phyloP scores from a whole-genome alignment of 2,329 filamentous ascomycete species.

The Daldinia sp. region DNA sequence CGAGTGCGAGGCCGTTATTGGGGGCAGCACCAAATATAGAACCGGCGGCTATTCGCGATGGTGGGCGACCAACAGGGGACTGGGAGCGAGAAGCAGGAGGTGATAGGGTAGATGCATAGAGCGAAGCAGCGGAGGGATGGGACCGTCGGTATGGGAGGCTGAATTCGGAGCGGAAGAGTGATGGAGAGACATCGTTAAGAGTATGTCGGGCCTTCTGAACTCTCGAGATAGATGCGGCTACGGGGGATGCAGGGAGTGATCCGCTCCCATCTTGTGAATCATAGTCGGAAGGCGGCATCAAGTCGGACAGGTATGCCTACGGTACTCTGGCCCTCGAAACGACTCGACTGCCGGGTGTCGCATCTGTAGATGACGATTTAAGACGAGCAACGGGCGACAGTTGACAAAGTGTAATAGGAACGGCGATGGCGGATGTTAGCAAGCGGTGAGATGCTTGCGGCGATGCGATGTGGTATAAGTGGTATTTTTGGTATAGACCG shows the following conservation, averaged over 20 bases:
- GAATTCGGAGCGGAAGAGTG: slow-evolving; percentile 65
- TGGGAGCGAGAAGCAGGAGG: slow-evolving; percentile 75
- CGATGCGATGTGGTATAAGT: neutral
- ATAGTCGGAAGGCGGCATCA: slow-evolving; percentile 49
- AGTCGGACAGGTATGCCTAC: slow-evolving; percentile 31
- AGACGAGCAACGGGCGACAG: neutral
- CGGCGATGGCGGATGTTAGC: slow-evolving; percentile 1
- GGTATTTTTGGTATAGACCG: neutral
- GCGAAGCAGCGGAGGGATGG: slow-evolving; percentile 69
- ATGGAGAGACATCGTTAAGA: slow-evolving; percentile 56
- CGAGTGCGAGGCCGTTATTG: slow-evolving; percentile 59
- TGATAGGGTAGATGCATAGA: slow-evolving; percentile 75
- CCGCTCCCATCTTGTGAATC: slow-evolving; percentile 71
- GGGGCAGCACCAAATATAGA: slow-evolving; percentile 67
- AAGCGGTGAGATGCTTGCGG: neutral
- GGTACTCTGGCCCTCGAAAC: slow-evolving; percentile 23
- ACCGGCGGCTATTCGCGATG: slow-evolving; percentile 67
- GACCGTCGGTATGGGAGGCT: slow-evolving; percentile 66
- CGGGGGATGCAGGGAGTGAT: slow-evolving; percentile 76
- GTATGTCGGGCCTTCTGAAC: slow-evolving; percentile 72
- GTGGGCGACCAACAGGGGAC: slow-evolving; percentile 72
- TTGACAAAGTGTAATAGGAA: neutral
- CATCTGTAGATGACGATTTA: slow-evolving; percentile 35
- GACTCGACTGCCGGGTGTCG: slow-evolving; percentile 24
- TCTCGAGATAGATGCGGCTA: slow-evolving; percentile 70